These are phyloP conservation scores for Eucalyptus guilfoylei DNA, from an alignment of 345 rosid genomes.

Conservation along the genomic window DNA sequence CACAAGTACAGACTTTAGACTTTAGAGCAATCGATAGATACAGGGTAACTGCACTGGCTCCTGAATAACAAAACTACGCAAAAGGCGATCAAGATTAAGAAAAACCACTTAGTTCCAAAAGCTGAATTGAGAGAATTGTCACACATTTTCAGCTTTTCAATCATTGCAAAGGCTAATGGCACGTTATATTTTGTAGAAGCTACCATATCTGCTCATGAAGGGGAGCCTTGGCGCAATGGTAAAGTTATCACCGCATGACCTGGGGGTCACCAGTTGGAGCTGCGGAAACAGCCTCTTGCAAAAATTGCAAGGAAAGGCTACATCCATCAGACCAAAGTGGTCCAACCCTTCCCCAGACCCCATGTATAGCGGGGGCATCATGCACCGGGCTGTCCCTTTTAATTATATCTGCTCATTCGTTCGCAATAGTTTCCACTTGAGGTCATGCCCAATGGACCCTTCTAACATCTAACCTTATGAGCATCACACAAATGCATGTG, in stretches of 20 bases:
- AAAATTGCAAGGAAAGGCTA: neutral
- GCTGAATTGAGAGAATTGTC: neutral
- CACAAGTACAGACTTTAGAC: neutral
- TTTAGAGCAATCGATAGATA: neutral
- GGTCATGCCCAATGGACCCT: neutral
- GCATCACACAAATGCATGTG: neutral
- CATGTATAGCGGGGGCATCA: neutral
- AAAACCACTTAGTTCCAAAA: neutral
- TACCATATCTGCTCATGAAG: neutral
- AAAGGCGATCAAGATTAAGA: neutral
- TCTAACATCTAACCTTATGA: neutral
- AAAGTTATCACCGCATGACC: neutral
- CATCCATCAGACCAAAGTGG: neutral
- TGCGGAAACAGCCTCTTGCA: neutral
- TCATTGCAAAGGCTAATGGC: neutral
- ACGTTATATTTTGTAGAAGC: neutral
- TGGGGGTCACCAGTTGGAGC: neutral
- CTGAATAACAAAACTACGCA: neutral
- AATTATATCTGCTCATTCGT: neutral
- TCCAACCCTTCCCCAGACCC: neutral
- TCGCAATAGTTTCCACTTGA: neutral
- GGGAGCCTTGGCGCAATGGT: neutral
- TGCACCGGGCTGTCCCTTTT: neutral
- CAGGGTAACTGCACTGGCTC: neutral
- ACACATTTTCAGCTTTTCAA: neutral